Percentiles rank a stretch among this genome's conserved stretches.
Conservation (phyloP, 2,329 filamentous ascomycete genomes). For the Diaporthe helianthi region DNA sequence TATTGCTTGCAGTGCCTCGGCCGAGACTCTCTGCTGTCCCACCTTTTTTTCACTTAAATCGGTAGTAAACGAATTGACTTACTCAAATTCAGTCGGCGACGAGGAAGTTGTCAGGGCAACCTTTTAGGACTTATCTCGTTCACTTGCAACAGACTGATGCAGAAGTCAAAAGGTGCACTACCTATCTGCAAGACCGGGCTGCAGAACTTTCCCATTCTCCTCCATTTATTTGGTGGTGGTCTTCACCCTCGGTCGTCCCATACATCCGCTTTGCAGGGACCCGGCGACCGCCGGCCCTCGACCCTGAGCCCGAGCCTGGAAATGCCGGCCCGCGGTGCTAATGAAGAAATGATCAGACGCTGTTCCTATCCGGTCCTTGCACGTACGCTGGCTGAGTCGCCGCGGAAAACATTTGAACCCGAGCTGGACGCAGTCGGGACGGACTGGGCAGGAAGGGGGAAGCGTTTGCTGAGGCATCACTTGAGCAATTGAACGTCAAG, state of each 20-base stretch:
- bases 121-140: not conserved
- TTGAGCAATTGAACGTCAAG: no score
- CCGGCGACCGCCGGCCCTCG: conserved; percentile 27
- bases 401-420: not conserved
- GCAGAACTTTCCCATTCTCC: conserved; percentile 29
- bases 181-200: not conserved
- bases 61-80: conserved; percentile 12
- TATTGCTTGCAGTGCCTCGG: not conserved
- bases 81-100: conserved; percentile 6
- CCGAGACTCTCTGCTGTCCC: not conserved
- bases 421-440: not conserved
- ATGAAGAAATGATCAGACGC: not conserved
- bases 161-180: not conserved
- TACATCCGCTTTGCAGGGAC: conserved; percentile 27
- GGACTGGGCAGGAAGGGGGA: not conserved
- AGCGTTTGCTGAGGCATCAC: not conserved
- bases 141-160: not conserved
- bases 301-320: not conserved
- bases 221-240: conserved; percentile 27
- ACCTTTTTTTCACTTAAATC: conserved; percentile 15
- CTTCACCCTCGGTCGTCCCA: conserved; percentile 13
- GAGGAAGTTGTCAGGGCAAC: not conserved
- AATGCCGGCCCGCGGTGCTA: conserved; percentile 8
- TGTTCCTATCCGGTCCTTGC: conserved; percentile 13
- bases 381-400: conserved; percentile 4